Conservation (phyloP, 2,329 filamentous ascomycete species). For the Colletotrichum musicola region DNA sequence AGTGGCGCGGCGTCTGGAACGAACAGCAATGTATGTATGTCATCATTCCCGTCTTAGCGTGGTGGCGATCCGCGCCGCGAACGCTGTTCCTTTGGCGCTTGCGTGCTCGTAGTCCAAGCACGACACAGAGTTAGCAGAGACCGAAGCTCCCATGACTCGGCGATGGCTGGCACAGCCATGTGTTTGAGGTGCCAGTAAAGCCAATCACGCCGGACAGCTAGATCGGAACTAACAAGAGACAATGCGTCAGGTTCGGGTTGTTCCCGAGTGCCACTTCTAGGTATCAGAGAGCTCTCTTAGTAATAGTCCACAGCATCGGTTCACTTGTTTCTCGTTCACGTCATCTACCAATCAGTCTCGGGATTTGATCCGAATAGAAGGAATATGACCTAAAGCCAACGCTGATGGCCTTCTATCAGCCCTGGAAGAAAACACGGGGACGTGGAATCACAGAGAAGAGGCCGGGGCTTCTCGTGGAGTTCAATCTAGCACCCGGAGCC, state of each 20-base stretch:
- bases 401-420: too few relatives aligned
- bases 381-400: too few relatives aligned
- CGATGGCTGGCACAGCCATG: neutral
- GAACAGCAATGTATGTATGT: neutral
- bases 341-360: neutral
- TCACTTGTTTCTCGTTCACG: neutral
- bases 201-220: neutral
- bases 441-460: neutral
- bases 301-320: neutral
- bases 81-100: neutral
- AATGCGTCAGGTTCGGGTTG: neutral
- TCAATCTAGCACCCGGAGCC: constrained; percentile 4
- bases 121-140: constrained; percentile 18
- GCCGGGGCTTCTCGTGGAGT: neutral
- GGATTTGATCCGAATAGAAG: too few relatives aligned
- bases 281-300: too few relatives aligned
- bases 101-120: constrained; percentile 15
- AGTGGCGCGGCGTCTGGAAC: constrained; percentile 10
- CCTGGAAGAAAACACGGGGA: neutral
- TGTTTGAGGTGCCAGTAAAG: neutral
- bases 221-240: neutral
- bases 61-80: constrained; percentile 15
- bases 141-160: constrained; percentile 26
- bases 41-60: constrained; percentile 15
- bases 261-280: neutral